A percentile compares a stretch with the other conserved stretches of the same genome.
phyloP scores from a whole-genome alignment of 208 protist species.

The Tritrichomonas foetus region DNA sequence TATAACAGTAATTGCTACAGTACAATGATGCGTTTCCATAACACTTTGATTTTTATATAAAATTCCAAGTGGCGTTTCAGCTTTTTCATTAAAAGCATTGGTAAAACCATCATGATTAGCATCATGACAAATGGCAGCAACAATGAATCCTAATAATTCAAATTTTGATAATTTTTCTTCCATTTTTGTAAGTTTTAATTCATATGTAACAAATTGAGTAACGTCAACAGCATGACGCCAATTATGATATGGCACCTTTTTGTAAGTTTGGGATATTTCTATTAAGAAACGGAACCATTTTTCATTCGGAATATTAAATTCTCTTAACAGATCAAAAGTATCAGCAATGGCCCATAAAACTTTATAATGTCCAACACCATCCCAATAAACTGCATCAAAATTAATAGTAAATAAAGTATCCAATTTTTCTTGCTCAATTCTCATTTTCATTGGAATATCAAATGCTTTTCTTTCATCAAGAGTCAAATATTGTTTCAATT shows the following conservation, averaged over 20 bases:
- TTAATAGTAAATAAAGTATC: neutral
- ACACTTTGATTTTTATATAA: constrained; percentile 63
- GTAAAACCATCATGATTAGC: constrained; percentile 89
- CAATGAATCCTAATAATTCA: constrained; percentile 73
- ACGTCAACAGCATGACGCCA: constrained; percentile 65
- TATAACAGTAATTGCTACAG: constrained; percentile 51
- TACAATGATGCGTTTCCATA: constrained; percentile 63
- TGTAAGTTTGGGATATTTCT: constrained; percentile 28
- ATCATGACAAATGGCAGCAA: constrained; percentile 84
- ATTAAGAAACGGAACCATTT: constrained; percentile 41
- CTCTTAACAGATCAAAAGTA: constrained; percentile 38
- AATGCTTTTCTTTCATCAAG: neutral
- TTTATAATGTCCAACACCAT: neutral
- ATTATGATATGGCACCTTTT: constrained; percentile 67
- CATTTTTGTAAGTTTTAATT: constrained; percentile 57
- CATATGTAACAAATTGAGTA: constrained; percentile 59
- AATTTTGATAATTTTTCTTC: constrained; percentile 58
- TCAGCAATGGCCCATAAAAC: constrained; percentile 38
- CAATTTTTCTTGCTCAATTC: neutral
- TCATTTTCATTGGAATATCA: neutral
- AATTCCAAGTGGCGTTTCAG: constrained; percentile 72
- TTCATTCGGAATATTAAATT: constrained; percentile 42
- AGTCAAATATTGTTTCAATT: neutral
- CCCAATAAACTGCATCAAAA: neutral
- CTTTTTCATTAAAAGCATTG: constrained; percentile 86